A percentile compares a stretch with the other conserved stretches of the same genome.
phyloP scores from a whole-genome alignment of 2,329 filamentous ascomycete genomes.

The Penicillium sp. region DNA sequence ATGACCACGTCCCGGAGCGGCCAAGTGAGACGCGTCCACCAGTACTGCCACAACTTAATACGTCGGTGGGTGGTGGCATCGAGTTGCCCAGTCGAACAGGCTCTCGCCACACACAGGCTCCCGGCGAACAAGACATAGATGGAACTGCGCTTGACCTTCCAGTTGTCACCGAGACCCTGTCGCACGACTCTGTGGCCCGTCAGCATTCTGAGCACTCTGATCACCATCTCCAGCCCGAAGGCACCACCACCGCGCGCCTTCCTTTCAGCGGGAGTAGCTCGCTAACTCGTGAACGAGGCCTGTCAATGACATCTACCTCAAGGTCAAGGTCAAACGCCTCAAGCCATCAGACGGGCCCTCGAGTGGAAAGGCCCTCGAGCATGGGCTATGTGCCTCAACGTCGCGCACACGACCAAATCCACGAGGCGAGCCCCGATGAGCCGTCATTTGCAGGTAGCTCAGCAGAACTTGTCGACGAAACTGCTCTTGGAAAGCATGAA shows the following conservation, averaged over 20 bases:
- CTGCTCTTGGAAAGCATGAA: constrained; percentile 19
- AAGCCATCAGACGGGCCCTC: constrained; percentile 31
- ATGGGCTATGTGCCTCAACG: constrained; percentile 52
- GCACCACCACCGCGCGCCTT: constrained; percentile 36
- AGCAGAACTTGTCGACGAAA: constrained; percentile 45
- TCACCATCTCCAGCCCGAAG: constrained; percentile 25
- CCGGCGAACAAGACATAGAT: constrained; percentile 22
- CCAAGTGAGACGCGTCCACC: constrained; percentile 37
- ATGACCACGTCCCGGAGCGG: constrained; percentile 14
- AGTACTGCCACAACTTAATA: constrained; percentile 60
- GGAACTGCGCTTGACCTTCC: constrained; percentile 14
- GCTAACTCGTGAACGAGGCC: constrained; percentile 35
- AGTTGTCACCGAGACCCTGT: constrained; percentile 20
- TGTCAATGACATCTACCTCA: constrained; percentile 39
- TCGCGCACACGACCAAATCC: constrained; percentile 50
- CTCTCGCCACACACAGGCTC: constrained; percentile 55
- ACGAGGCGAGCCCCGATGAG: constrained; percentile 40
- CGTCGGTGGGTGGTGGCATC: constrained; percentile 53
- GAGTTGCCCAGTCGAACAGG: constrained; percentile 63
- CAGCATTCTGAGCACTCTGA: constrained; percentile 7
- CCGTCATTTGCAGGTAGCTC: constrained; percentile 42
- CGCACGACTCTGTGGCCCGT: constrained; percentile 13
- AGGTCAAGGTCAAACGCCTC: constrained; percentile 34
- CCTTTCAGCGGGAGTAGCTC: constrained; percentile 43
- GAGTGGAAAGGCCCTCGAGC: constrained; percentile 45